Evolutionary conservation across 2,329 filamentous ascomycete species (phyloP), one percentile per base, ranked within the genome.

Genomic region (Phialemoniopsis sp.): DNA sequence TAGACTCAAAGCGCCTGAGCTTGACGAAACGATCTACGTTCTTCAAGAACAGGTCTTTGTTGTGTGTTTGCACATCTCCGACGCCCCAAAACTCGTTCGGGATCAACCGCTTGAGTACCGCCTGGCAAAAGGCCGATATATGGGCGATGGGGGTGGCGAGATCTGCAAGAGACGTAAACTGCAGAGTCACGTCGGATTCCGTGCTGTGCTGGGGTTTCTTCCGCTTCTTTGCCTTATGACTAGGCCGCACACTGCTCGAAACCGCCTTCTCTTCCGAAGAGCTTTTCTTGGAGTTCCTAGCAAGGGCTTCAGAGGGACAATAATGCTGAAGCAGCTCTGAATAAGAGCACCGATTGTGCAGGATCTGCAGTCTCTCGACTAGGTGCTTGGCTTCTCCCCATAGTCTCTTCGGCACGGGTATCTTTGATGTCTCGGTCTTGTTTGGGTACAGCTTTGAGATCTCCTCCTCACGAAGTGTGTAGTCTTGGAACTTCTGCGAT

Each of bases 111-210:
- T 67, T 68, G 21, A 96, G 55, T 1, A 84, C 82, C 3, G 88
- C 85, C 53, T 85, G 85, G 57, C 89, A 95, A 55, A 95, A 97
- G 1, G 87, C 84, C 4, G 90, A 95, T 3, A 97, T 86, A 35
- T 80, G 73, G 2, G 80, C 66, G 4, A 67, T 47, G 0, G 86
- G 76, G 13, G 81, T 88, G 2, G 89, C 84, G 48, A 87, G 64
- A 15, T 85, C 76, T 28, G 81, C 79, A 33, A 93, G 64, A 12
- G 68, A 67, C 13, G 61, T 50, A 34, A 43, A 66, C 45, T 38
- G 78, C 67, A 61, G 79, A n/a, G 39, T 38, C 13, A 43, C 45
- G 1, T 30, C 36, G 9, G 56, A 41, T n/a, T 30, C 31, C 5
- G 48, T 37, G 12, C 46, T 15, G 8, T 39, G 40, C 30, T 41